Percentiles rank a stretch among this genome's conserved stretches.
These are phyloP conservation scores for Prunus dulcis DNA, from an alignment of 306 rosid genomes.

Conservation along the genomic window DNA sequence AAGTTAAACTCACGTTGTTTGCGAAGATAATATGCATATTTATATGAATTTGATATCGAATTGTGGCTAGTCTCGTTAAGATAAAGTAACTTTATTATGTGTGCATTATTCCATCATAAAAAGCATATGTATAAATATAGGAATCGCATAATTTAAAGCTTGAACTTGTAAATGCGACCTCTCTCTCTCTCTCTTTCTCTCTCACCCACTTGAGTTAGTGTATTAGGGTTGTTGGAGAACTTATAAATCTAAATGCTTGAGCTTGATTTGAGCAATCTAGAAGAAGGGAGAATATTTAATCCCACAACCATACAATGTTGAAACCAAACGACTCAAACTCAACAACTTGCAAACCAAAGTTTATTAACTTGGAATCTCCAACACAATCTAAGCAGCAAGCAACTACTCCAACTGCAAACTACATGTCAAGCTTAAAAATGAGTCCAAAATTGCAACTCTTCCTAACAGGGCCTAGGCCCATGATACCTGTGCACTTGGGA, in stretches of 20 bases:
- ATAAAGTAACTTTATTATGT: no score
- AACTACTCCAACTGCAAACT: neutral
- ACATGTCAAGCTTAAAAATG: neutral
- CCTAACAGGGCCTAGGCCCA: no score
- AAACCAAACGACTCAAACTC: neutral
- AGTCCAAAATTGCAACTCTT: no score
- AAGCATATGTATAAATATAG: no score
- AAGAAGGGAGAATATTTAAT: neutral
- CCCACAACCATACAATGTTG: neutral
- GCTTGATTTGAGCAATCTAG: no score
- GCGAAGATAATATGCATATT: no score
- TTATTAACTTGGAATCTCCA: neutral
- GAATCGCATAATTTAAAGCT: neutral
- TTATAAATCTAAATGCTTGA: neutral
- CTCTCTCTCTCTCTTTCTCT: neutral
- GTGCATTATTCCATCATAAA: no score
- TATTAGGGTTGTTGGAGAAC: neutral
- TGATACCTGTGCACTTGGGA: no score
- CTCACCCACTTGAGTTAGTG: neutral
- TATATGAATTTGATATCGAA: no score
- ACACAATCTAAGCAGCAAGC: neutral
- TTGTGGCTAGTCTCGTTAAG: no score
- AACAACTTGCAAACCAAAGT: neutral
- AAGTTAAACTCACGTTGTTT: no score
- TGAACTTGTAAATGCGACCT: neutral